phyloP scores from a whole-genome alignment of 768 basidiomycete genomes.

The Gloeopeniophorella convolvens region DNA sequence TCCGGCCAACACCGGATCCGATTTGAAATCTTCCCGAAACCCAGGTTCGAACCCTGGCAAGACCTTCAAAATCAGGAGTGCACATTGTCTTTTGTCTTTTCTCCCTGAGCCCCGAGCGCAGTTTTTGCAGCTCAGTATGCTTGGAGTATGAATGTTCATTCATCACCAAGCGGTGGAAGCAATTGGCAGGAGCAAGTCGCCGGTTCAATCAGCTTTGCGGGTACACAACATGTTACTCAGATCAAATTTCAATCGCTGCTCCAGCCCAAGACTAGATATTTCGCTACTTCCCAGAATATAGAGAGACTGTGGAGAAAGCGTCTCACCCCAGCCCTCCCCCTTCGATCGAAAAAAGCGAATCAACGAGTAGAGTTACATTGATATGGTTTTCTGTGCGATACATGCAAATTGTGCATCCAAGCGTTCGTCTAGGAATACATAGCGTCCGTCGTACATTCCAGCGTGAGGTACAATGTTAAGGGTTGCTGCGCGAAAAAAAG shows the following conservation, averaged over 20 bases:
- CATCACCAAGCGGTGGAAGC: too few species aligned
- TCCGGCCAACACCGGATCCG: neutral
- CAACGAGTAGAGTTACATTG: neutral
- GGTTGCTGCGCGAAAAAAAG: neutral
- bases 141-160: too few species aligned
- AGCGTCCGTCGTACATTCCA: neutral
- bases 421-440: conserved; percentile 1
- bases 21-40: conserved; percentile 15
- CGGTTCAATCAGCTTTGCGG: too few species aligned
- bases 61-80: neutral
- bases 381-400: neutral
- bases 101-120: neutral
- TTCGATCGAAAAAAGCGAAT: too few species aligned
- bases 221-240: too few species aligned
- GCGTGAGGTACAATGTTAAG: conserved; percentile 1
- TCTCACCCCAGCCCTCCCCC: too few species aligned
- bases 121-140: too few species aligned
- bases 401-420: neutral
- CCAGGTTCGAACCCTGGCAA: conserved; percentile 23
- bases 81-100: neutral
- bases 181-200: too few species aligned
- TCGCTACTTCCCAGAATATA: too few species aligned
- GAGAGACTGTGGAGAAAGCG: too few species aligned
- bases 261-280: too few species aligned
- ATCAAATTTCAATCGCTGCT: too few species aligned